Evolutionary conservation across 1,284 basidiomycete genomes (phyloP).

Genomic region (Pseudozyma sp.): DNA sequence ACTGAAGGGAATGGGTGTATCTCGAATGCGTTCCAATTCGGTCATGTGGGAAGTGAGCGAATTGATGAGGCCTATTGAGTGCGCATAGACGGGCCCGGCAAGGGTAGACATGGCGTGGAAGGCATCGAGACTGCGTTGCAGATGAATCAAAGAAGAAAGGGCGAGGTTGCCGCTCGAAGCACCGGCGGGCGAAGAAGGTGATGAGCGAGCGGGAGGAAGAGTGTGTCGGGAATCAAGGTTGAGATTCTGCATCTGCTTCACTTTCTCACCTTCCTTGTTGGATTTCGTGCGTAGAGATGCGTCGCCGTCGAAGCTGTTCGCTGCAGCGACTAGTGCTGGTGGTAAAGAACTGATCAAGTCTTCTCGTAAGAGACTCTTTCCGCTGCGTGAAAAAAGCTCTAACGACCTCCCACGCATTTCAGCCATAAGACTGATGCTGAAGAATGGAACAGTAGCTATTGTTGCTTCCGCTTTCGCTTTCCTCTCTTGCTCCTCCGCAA

Average conservation of each 20-base stretch:
- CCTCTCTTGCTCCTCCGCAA: slow-evolving; percentile 9
- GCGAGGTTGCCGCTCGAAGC: slow-evolving; percentile 27
- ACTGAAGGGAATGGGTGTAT: slow-evolving; percentile 45
- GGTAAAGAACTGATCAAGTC: slow-evolving; percentile 30
- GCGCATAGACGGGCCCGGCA: slow-evolving; percentile 36
- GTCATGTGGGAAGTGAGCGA: slow-evolving; percentile 40
- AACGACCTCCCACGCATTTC: slow-evolving; percentile 34
- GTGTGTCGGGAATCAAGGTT: slow-evolving; percentile 29
- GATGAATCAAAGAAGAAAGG: slow-evolving; percentile 19
- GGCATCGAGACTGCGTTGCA: slow-evolving; percentile 28
- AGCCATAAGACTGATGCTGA: slow-evolving; percentile 46
- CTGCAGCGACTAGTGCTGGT: slow-evolving; percentile 15
- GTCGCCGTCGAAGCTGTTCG: slow-evolving; percentile 4
- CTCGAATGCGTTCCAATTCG: slow-evolving; percentile 45
- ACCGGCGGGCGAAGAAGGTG: not conserved
- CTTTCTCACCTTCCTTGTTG: slow-evolving; percentile 17
- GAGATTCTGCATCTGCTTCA: slow-evolving; percentile 26
- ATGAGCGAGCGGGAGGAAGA: not conserved
- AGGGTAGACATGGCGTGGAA: slow-evolving; percentile 25
- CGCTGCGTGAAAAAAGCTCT: slow-evolving; percentile 6
- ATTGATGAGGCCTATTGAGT: slow-evolving; percentile 45
- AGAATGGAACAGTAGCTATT: slow-evolving; percentile 33
- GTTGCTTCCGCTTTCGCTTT: slow-evolving; percentile 15
- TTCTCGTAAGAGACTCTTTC: slow-evolving; percentile 7
- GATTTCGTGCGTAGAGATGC: not conserved